Evolutionary conservation across 176 grass and related monocot species (phyloP).

Genomic region (Miscanthus lutarioriparius): DNA sequence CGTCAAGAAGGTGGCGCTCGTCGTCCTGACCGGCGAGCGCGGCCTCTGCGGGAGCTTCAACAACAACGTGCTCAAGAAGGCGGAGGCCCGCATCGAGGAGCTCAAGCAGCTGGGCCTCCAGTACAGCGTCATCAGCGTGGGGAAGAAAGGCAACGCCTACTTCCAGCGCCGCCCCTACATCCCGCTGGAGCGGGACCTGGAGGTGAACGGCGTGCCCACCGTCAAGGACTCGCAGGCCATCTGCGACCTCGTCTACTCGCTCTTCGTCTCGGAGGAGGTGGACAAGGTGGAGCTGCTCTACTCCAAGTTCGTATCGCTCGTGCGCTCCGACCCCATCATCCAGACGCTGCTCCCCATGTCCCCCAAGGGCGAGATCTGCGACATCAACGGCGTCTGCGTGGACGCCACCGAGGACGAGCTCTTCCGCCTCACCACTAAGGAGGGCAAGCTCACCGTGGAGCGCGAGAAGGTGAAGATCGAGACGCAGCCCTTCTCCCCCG

Average conservation of each 20-base stretch:
- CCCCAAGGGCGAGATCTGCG: constrained; percentile 87
- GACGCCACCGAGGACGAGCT: constrained; percentile 84
- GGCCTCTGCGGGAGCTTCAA: constrained; percentile 89
- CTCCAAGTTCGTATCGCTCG: constrained; percentile 78
- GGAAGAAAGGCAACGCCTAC: constrained; percentile 81
- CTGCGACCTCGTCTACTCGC: constrained; percentile 81
- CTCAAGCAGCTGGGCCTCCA: constrained; percentile 59
- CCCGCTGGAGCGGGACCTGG: constrained; percentile 61
- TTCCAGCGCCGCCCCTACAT: constrained; percentile 67
- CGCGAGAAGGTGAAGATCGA: constrained; percentile 74
- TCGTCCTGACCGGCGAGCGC: constrained; percentile 81
- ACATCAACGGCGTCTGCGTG: constrained; percentile 74
- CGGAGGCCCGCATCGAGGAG: constrained; percentile 62
- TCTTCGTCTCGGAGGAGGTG: constrained; percentile 85
- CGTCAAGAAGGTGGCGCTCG: constrained; percentile 74
- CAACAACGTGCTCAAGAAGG: constrained; percentile 89
- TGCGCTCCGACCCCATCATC: constrained; percentile 85
- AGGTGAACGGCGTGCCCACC: constrained; percentile 61
- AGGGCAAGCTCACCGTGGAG: constrained; percentile 78
- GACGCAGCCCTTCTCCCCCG: constrained; percentile 63
- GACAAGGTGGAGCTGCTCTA: constrained; percentile 97
- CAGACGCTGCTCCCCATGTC: constrained; percentile 88
- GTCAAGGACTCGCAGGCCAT: constrained; percentile 83
- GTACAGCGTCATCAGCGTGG: constrained; percentile 76
- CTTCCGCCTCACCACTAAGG: constrained; percentile 90